A percentile compares a stretch with the other conserved stretches of the same genome.
Evolutionary conservation across 306 rosid genomes (phyloP).

Genomic region (Fragaria iinumae): DNA sequence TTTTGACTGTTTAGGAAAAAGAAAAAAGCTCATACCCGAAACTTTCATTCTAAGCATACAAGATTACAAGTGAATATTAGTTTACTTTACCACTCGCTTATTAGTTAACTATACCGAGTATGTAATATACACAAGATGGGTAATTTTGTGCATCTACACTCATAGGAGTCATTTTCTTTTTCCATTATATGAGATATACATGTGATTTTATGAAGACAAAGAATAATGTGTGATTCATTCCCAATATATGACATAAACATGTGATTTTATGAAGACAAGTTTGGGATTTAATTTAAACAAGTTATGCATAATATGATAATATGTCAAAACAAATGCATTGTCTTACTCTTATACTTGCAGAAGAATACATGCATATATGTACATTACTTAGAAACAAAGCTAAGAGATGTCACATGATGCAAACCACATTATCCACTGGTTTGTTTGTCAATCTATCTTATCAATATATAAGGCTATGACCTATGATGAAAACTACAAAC

Average conservation of each 20-base stretch:
- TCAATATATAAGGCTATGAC: too few species aligned
- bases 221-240: not conserved
- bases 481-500: not conserved
- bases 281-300: not conserved
- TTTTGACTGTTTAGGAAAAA: not conserved
- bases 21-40: not conserved
- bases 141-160: not conserved
- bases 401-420: conserved; percentile 1
- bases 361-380: not conserved
- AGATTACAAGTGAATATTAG: not conserved
- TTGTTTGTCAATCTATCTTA: conserved; percentile 2
- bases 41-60: not conserved
- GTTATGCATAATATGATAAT: not conserved
- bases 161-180: not conserved
- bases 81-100: not conserved
- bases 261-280: not conserved
- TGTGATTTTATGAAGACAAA: not conserved
- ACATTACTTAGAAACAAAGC: not conserved
- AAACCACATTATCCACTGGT: not conserved
- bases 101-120: too few species aligned
- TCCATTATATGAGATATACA: not conserved
- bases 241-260: not conserved
- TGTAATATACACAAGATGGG: not conserved
- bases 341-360: not conserved
- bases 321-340: not conserved